Base-by-base conservation (phyloP, 306 rosid species). In the Boehmeria nivea region DNA sequence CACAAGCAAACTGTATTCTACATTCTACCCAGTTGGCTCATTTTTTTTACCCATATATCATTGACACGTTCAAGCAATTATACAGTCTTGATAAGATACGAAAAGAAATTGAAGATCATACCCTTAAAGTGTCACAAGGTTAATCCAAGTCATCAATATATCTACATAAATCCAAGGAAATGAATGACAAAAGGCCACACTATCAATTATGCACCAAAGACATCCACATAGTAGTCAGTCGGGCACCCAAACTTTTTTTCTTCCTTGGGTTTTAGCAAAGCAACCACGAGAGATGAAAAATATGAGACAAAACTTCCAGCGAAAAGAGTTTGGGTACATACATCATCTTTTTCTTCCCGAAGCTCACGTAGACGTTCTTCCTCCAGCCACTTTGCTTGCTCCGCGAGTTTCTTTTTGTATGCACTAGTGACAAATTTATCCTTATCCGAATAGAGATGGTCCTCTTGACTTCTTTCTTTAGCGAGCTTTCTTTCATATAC, bases 401-500 rank as follows among this genome's bases (percentile, higher is more conserved):
- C 95, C 1, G 82, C 93, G 58, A 91, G 95, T 77, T 87, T 84
- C 78, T 22, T 87, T 68, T 89, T 91, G 67, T 91, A 81, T 24
- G 95, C 96, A 64, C 81, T 71, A 0, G 96, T 87, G 38, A 91
- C 64, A 67, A 72, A 91, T 77, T 81, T 87, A 67, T 87, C 96
- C 79, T 91, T 91, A 59, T 79, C 83, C 5, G 82, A 85, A 66
- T 59, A 87, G 40, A 87, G 83, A 63, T 87, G 95, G 54, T 91
- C 93, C 23, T 91, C 96, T 76, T 82, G 60, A 82, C 76, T 87
- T 73, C 95, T 78, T 74, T 91, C 96, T 64, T 84, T 84, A 6
- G 84, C 93, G 43, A 91, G 66, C 72, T 87, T 91, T 61, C 81
- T 83, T 78, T 87, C 95, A 70, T 80, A 87, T 36, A 81, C 85